Percentiles rank a stretch among this genome's conserved stretches.
These are phyloP conservation scores for Geranomyces variabilis DNA, from an alignment of 192 early-diverging fungal species.

Conservation along the genomic window DNA sequence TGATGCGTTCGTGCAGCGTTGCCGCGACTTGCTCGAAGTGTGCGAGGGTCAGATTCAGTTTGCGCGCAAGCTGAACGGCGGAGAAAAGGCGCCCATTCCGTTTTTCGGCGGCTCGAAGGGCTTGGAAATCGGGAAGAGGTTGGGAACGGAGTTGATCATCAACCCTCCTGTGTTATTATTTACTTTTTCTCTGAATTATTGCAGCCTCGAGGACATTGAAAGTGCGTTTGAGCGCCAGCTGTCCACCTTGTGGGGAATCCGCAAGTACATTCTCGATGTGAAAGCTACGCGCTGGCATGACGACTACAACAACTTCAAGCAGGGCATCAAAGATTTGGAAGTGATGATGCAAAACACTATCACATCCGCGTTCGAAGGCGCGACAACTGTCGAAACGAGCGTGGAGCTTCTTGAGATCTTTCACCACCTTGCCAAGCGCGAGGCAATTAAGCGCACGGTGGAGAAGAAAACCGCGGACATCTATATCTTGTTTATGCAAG, in stretches of 20 bases:
- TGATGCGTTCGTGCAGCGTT: slow-evolving; percentile 68
- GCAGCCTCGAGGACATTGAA: slow-evolving; percentile 65
- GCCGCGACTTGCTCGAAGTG: slow-evolving; percentile 62
- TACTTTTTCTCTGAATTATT: neutral
- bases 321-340: slow-evolving; percentile 69
- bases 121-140: slow-evolving; percentile 64
- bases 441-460: slow-evolving; percentile 67
- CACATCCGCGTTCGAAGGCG: slow-evolving; percentile 61
- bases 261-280: slow-evolving; percentile 63
- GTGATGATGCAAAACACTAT: slow-evolving; percentile 72
- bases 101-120: slow-evolving; percentile 64
- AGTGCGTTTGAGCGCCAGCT: slow-evolving; percentile 61
- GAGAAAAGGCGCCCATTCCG: slow-evolving; percentile 63
- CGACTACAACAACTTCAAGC: slow-evolving; percentile 70
- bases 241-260: slow-evolving; percentile 56
- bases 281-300: slow-evolving; percentile 70
- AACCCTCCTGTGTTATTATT: neutral
- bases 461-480: slow-evolving; percentile 69
- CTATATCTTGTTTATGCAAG: slow-evolving; percentile 56
- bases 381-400: slow-evolving; percentile 54
- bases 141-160: neutral
- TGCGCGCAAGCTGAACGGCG: slow-evolving; percentile 58
- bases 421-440: slow-evolving; percentile 63
- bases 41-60: slow-evolving; percentile 73
- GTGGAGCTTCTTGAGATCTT: slow-evolving; percentile 70